A percentile compares a stretch with the other conserved stretches of the same genome.
Evolutionary conservation across 2,329 filamentous ascomycete genomes (phyloP).

Genomic region (Fusarium palustre): DNA sequence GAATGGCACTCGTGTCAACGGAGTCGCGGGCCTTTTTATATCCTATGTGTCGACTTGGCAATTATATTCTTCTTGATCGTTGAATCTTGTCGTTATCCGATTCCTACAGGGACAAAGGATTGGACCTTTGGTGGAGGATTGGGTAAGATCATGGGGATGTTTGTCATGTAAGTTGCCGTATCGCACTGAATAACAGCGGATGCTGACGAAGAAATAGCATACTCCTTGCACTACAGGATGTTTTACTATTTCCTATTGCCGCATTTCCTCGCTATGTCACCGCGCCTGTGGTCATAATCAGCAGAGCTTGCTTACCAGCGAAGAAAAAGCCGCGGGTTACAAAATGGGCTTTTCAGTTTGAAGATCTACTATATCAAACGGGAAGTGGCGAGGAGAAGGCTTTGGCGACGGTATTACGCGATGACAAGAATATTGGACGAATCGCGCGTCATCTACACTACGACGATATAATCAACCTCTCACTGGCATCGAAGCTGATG

Average conservation of each 20-base stretch:
- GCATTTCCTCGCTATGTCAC: conserved; percentile 7
- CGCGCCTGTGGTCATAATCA: background rate
- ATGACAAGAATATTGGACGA: background rate
- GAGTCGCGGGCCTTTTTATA: conserved; percentile 19
- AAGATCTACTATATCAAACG: background rate
- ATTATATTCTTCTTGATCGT: conserved; percentile 6
- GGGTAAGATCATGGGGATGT: conserved; percentile 19
- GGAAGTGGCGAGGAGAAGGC: accelerated
- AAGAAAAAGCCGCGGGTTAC: background rate
- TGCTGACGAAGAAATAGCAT: background rate
- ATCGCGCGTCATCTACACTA: conserved; percentile 20
- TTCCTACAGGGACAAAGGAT: background rate
- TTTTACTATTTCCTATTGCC: background rate
- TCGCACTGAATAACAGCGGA: background rate
- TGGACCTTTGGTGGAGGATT: conserved; percentile 17
- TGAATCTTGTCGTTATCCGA: conserved; percentile 18
- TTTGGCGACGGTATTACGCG: background rate
- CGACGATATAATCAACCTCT: conserved; percentile 13
- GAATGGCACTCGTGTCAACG: background rate
- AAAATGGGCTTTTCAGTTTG: background rate
- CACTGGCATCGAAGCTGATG: conserved; percentile 13
- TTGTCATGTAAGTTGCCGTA: conserved; percentile 12
- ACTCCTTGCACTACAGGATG: background rate
- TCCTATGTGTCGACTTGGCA: conserved; percentile 13
- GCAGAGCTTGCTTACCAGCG: background rate